Evolutionary conservation across 345 rosid genomes (phyloP).

Genomic region (Mercurialis annua): DNA sequence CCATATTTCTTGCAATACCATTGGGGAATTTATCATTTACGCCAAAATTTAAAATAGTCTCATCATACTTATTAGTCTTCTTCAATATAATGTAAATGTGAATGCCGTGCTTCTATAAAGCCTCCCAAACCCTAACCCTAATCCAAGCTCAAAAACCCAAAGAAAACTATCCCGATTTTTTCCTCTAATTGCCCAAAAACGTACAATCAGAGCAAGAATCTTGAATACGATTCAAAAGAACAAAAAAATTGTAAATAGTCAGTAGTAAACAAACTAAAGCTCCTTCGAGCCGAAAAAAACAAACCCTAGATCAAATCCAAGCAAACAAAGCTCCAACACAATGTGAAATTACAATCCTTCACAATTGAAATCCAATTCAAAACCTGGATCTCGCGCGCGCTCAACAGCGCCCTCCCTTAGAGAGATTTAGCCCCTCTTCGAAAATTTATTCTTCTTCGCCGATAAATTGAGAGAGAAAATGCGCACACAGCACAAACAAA

Average conservation of each 20-base stretch:
- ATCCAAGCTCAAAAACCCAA: not conserved
- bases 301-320: constrained; percentile 32
- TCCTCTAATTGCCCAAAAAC: not conserved
- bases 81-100: not conserved
- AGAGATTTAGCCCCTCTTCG: constrained; percentile 3
- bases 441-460: not conserved
- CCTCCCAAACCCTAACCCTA: not conserved
- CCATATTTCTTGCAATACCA: not conserved
- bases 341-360: not conserved
- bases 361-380: constrained; percentile 10
- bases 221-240: not conserved
- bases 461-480: not conserved
- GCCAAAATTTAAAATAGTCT: not conserved
- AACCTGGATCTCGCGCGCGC: constrained; percentile 27
- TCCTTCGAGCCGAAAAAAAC: constrained; percentile 8
- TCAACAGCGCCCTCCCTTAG: not conserved
- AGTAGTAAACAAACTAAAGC: constrained; percentile 7
- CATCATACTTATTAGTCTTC: not conserved
- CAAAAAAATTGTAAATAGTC: not conserved
- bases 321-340: constrained; percentile 20
- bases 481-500: not conserved
- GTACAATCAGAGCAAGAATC: not conserved
- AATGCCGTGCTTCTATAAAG: not conserved
- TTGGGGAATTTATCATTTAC: not conserved
- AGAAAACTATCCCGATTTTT: not conserved